Evolutionary conservation across 2,329 filamentous ascomycete genomes (phyloP).

Genomic region (Cladosporium cucumerinum): DNA sequence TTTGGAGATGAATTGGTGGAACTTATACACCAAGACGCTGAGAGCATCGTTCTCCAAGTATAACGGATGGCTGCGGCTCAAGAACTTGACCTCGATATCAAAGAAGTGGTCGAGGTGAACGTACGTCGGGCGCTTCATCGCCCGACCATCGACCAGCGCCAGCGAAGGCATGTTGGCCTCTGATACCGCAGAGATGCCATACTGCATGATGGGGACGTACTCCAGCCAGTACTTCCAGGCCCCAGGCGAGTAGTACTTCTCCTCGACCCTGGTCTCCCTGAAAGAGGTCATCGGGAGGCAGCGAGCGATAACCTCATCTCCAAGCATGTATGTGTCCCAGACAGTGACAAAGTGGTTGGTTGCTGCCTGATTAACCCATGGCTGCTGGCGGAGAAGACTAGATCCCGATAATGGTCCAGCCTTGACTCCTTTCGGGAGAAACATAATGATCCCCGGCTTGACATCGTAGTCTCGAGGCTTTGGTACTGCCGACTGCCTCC

Average conservation of each 20-base stretch:
- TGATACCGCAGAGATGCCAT: too few relatives aligned
- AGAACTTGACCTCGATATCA: too few relatives aligned
- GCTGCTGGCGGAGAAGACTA: background rate
- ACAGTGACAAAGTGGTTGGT: background rate
- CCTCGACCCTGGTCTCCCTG: too few relatives aligned
- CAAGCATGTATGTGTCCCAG: too few relatives aligned
- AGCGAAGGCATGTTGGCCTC: background rate
- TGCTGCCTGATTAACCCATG: background rate
- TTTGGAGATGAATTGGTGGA: background rate
- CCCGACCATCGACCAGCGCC: background rate
- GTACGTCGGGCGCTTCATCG: constrained; percentile 17
- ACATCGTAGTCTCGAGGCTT: background rate
- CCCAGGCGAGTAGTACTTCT: too few relatives aligned
- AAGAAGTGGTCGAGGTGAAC: constrained; percentile 19
- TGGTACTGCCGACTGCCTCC: background rate
- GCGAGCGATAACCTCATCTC: too few relatives aligned
- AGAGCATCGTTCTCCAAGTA: too few relatives aligned
- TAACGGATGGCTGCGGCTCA: too few relatives aligned
- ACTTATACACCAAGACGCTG: background rate
- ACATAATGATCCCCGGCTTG: background rate
- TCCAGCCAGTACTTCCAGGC: too few relatives aligned
- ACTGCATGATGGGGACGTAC: too few relatives aligned
- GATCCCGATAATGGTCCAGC: background rate
- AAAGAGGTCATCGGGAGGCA: constrained; percentile 16
- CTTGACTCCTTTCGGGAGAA: background rate